These are phyloP conservation scores for Oryza coarctata DNA, from an alignment of 176 grass and related monocot genomes.

Conservation along the genomic window DNA sequence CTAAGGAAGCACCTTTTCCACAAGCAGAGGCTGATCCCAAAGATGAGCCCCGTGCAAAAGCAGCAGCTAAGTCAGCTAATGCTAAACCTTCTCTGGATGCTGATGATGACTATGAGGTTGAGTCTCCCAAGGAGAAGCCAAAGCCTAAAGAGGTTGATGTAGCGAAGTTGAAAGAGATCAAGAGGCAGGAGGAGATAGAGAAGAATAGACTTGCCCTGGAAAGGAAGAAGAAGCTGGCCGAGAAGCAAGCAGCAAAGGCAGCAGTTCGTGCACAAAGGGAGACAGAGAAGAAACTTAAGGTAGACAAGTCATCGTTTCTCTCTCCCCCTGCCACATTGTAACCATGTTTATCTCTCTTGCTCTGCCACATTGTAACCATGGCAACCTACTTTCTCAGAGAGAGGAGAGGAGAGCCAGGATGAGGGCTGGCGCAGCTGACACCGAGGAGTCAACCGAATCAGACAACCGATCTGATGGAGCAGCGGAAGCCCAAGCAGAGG, in stretches of 20 bases:
- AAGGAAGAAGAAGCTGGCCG: conserved; percentile 87
- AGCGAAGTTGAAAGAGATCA: conserved; percentile 79
- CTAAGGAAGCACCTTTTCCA: conserved; percentile 43
- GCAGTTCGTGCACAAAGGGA: conserved; percentile 79
- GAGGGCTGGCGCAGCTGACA: conserved; percentile 43
- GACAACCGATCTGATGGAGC: conserved; percentile 67
- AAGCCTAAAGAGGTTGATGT: conserved; percentile 62
- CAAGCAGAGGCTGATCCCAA: conserved; percentile 35
- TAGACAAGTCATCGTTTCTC: not conserved
- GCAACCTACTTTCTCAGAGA: conserved; percentile 44
- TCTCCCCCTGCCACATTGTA: not conserved
- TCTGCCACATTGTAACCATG: not conserved
- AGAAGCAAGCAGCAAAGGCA: conserved; percentile 77
- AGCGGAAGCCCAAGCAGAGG: conserved; percentile 48
- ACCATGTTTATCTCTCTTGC: not conserved
- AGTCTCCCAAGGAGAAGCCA: conserved; percentile 53
- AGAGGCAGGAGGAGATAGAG: conserved; percentile 88
- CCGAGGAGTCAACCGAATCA: conserved; percentile 49
- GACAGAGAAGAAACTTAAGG: conserved; percentile 77
- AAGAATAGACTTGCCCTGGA: conserved; percentile 85
- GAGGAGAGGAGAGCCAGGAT: conserved; percentile 87
- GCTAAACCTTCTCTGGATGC: conserved; percentile 42
- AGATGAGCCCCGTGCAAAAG: conserved; percentile 47
- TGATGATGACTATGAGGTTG: conserved; percentile 41
- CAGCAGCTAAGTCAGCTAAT: conserved; percentile 34